phyloP scores from a whole-genome alignment of 2,329 filamentous ascomycete genomes.

The Xylariaceae sp. region DNA sequence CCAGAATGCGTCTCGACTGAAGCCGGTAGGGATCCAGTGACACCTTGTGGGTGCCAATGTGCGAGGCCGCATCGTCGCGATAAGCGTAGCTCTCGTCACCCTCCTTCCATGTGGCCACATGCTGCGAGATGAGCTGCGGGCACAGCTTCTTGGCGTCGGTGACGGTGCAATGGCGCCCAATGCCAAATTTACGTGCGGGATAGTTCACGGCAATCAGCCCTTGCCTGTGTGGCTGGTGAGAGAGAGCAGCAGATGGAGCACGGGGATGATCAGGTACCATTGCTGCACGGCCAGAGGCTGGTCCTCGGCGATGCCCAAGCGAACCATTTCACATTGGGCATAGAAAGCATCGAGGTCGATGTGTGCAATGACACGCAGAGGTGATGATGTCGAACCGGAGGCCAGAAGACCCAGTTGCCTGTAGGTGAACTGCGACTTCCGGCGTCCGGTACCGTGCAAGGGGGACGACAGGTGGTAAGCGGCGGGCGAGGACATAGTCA shows the following conservation, averaged over 20 bases:
- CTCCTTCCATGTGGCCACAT: constrained; percentile 92
- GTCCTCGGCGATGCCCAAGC: constrained; percentile 65
- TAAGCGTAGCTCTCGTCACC: constrained; percentile 92
- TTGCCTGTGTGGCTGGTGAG: constrained; percentile 47
- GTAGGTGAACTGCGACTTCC: constrained; percentile 71
- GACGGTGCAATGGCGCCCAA: constrained; percentile 71
- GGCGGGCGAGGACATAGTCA: constrained; percentile 24
- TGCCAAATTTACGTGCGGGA: constrained; percentile 71
- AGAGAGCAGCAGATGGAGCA: constrained; percentile 1
- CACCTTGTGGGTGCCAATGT: constrained; percentile 86
- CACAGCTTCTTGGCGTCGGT: constrained; percentile 81
- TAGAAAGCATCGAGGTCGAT: constrained; percentile 98
- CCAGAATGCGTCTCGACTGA: constrained; percentile 75
- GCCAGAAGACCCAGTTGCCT: constrained; percentile 73
- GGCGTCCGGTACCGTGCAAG: constrained; percentile 21
- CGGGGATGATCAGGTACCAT: constrained; percentile 51
- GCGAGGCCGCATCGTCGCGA: constrained; percentile 67
- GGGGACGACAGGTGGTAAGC: constrained; percentile 30
- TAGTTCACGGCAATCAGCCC: constrained; percentile 96
- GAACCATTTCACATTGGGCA: constrained; percentile 89
- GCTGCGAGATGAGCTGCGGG: constrained; percentile 75
- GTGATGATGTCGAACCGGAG: constrained; percentile 61
- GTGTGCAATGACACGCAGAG: constrained; percentile 80
- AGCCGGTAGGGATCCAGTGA: constrained; percentile 86
- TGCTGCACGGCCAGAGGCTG: constrained; percentile 88